Percentiles rank a stretch among this genome's conserved stretches.
phyloP scores from a whole-genome alignment of 1,284 basidiomycete species.

The Leccinum fallax region DNA sequence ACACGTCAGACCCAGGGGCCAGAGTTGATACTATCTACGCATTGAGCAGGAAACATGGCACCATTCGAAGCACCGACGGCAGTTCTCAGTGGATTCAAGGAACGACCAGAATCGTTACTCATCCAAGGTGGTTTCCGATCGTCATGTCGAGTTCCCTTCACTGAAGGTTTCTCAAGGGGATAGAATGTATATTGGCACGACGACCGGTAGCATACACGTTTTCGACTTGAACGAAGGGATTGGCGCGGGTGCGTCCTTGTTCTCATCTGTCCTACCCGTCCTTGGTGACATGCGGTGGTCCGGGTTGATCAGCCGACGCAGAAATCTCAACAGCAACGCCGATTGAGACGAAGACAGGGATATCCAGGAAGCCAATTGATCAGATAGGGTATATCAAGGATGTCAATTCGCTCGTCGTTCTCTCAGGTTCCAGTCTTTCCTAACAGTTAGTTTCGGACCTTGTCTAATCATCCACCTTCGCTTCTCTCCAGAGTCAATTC shows the following conservation, averaged over 20 bases:
- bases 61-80: slow-evolving; percentile 45
- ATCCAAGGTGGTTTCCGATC: slow-evolving; percentile 37
- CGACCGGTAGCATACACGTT: slow-evolving; percentile 68
- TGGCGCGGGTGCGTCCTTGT: slow-evolving; percentile 39
- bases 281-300: slow-evolving; percentile 4
- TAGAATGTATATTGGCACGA: slow-evolving; percentile 76
- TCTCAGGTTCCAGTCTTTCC: slow-evolving; percentile 64
- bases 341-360: slow-evolving; percentile 66
- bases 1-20: not conserved
- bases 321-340: slow-evolving; percentile 45
- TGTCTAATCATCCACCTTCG: not conserved
- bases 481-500: slow-evolving; percentile 53
- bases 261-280: not conserved
- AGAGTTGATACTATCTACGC: not conserved
- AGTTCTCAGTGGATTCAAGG: slow-evolving; percentile 49
- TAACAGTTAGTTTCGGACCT: not conserved
- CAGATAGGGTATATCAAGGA: slow-evolving; percentile 85
- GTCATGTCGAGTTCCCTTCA: slow-evolving; percentile 4
- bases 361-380: slow-evolving; percentile 77
- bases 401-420: slow-evolving; percentile 77
- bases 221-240: slow-evolving; percentile 52
- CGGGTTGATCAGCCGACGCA: slow-evolving; percentile 30
- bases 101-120: slow-evolving; percentile 47
- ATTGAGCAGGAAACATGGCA: slow-evolving; percentile 36
- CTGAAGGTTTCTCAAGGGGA: slow-evolving; percentile 51